Conservation (phyloP, 2,329 filamentous ascomycete genomes). For the Elsinoe perseae region DNA sequence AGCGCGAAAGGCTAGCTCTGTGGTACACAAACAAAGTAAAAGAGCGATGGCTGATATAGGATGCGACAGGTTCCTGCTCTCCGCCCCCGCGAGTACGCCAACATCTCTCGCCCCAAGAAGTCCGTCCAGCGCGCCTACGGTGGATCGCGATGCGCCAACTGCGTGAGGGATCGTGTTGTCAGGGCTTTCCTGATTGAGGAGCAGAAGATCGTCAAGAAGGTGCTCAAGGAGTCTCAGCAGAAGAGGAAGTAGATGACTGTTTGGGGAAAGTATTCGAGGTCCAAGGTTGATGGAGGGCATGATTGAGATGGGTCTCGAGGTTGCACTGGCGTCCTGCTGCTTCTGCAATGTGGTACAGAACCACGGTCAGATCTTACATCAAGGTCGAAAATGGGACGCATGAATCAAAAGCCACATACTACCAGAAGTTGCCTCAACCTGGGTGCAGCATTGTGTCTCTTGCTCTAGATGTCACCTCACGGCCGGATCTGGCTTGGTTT, state of each 20-base stretch:
- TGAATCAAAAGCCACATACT: conserved; percentile 8
- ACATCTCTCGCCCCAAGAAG: conserved; percentile 98
- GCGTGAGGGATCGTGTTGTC: conserved; percentile 95
- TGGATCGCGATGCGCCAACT: conserved; percentile 96
- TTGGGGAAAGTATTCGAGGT: not conserved
- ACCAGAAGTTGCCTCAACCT: no score
- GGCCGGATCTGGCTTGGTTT: no score
- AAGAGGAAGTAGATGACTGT: conserved; percentile 46
- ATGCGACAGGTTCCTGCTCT: conserved; percentile 74
- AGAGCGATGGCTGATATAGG: not conserved
- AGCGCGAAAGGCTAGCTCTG: not conserved
- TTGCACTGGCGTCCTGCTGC: conserved; percentile 8
- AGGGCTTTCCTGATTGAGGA: conserved; percentile 99
- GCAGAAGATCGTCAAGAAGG: conserved; percentile 99
- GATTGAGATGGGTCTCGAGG: conserved; percentile 9
- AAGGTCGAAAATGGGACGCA: conserved; percentile 12
- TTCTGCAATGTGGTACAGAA: conserved; percentile 2
- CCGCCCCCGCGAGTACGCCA: conserved; percentile 94
- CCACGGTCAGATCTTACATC: conserved; percentile 11
- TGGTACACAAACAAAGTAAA: not conserved
- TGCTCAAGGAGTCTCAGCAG: conserved; percentile 94
- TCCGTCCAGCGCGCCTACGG: conserved; percentile 97
- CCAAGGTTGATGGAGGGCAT: not conserved
- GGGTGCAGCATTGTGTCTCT: no score
- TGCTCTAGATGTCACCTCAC: no score